Evolutionary conservation across 1,284 basidiomycete species (phyloP).

Genomic region (Dichomitus squalens): DNA sequence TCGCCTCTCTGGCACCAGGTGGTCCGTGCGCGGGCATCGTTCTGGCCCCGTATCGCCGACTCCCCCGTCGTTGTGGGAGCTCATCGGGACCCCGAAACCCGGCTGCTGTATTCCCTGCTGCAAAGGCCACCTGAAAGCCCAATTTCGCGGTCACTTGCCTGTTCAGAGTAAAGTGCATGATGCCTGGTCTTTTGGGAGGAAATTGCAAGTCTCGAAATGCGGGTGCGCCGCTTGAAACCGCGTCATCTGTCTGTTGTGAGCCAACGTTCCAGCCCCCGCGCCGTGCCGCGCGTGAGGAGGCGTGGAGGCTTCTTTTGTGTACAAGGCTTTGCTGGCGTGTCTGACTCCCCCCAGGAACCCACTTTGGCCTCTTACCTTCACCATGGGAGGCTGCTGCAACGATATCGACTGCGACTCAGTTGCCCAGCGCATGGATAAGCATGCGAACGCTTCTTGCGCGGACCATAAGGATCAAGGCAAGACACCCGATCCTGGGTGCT

Average conservation of each 20-base stretch:
- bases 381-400: slow-evolving; percentile 20
- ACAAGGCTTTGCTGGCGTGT: not conserved
- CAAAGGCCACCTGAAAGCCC: not conserved
- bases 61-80: not conserved
- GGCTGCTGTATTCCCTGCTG: not conserved
- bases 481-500: slow-evolving; percentile 7
- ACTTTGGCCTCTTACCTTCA: not conserved
- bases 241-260: not conserved
- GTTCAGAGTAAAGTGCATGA: not conserved
- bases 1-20: no score
- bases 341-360: not conserved
- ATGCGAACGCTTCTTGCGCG: not conserved
- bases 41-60: not conserved
- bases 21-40: not conserved
- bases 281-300: not conserved
- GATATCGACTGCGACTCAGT: slow-evolving; percentile 8
- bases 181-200: not conserved
- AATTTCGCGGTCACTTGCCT: not conserved
- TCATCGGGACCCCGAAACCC: not conserved
- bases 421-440: slow-evolving; percentile 6
- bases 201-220: not conserved
- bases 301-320: not conserved
- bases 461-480: not conserved
- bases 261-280: not conserved
- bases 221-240: not conserved